Evolutionary conservation across 1,284 basidiomycete species (phyloP).

Genomic region (Tylopilus sp.): DNA sequence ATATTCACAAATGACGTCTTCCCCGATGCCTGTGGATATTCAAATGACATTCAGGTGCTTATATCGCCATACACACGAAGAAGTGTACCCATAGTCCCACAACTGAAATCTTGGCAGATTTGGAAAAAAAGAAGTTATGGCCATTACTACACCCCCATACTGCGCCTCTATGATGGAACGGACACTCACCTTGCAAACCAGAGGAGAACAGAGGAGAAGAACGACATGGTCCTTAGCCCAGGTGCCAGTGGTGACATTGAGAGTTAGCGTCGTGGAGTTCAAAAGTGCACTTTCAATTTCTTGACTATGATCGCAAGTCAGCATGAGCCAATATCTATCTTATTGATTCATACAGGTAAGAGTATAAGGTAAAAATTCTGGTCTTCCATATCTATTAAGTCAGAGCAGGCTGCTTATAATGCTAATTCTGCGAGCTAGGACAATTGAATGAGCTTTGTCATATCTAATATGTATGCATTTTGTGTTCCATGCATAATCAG

Average conservation of each 20-base stretch:
- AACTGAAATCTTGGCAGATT: constrained; percentile 89
- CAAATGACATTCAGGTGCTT: constrained; percentile 21
- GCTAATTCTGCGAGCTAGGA: no score
- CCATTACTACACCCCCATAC: not conserved
- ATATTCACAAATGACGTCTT: constrained; percentile 96
- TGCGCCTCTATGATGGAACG: not conserved
- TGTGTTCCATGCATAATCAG: no score
- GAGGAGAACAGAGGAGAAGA: constrained; percentile 71
- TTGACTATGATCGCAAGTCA: no score
- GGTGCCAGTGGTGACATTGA: no score
- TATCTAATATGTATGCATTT: no score
- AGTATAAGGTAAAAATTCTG: no score
- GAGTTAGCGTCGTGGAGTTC: constrained; percentile 26
- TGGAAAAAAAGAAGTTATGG: constrained; percentile 81
- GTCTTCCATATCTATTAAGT: no score
- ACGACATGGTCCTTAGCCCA: no score
- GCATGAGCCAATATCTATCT: no score
- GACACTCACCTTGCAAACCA: constrained; percentile 67
- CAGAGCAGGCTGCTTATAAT: no score
- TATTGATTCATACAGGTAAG: not conserved
- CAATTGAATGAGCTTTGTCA: no score
- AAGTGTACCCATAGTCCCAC: constrained; percentile 84
- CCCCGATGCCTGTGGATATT: constrained; percentile 74
- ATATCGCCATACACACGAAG: constrained; percentile 10
- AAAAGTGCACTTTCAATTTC: constrained; percentile 15